Percentiles rank a stretch among this genome's conserved stretches.
Conservation (phyloP, 1,284 basidiomycete species). For the Cystobasidium pallidum region DNA sequence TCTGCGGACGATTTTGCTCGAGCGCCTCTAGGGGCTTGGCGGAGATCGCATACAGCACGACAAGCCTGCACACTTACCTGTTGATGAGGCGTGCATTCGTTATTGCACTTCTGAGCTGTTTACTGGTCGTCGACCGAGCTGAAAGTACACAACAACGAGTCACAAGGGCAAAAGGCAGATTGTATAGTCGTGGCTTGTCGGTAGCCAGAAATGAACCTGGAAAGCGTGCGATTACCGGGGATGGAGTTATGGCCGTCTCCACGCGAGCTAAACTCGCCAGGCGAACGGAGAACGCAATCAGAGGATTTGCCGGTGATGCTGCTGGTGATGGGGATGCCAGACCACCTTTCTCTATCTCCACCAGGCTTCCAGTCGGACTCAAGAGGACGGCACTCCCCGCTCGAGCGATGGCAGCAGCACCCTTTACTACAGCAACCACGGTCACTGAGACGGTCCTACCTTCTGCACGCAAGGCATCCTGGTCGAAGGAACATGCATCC, state of each 20-base stretch:
- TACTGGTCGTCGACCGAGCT: background rate
- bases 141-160: background rate
- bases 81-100: slow-evolving; percentile 9
- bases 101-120: background rate
- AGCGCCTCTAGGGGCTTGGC: background rate
- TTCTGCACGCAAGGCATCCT: background rate
- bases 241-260: too few species aligned
- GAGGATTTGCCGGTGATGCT: too few species aligned
- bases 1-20: too few species aligned
- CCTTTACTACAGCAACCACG: slow-evolving; percentile 6
- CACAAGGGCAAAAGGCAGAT: background rate
- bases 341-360: too few species aligned
- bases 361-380: too few species aligned
- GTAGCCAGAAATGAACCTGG: background rate
- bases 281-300: too few species aligned
- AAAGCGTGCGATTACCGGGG: too few species aligned
- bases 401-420: slow-evolving; percentile 9
- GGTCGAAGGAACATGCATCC: background rate
- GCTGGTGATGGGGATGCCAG: too few species aligned
- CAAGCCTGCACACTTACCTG: background rate
- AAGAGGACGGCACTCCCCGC: background rate
- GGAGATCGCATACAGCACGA: background rate
- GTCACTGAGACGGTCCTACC: background rate
- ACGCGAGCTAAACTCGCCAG: too few species aligned
- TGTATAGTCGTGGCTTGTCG: too few species aligned